Evolutionary conservation across 208 protist genomes (phyloP).

Genomic region (Trypanosoma rangeli): DNA sequence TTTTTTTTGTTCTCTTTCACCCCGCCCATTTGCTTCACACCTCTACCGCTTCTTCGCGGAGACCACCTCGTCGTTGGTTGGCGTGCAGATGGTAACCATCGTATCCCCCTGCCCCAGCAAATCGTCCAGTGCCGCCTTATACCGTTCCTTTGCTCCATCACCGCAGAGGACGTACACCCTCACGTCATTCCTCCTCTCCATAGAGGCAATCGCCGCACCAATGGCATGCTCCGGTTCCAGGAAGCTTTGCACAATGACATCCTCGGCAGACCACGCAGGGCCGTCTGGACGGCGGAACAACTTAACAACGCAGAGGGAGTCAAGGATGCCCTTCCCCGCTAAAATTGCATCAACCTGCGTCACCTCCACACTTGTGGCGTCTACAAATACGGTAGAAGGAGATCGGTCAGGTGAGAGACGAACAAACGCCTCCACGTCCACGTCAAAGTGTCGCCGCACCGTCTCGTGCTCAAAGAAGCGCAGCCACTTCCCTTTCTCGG

Average conservation of each 20-base stretch:
- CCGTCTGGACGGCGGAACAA: slow-evolving; percentile 23
- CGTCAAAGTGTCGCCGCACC: slow-evolving; percentile 36
- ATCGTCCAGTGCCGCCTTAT: slow-evolving; percentile 13
- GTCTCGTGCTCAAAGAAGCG: slow-evolving; percentile 16
- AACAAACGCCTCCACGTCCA: slow-evolving; percentile 42
- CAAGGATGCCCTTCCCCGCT: slow-evolving; percentile 9
- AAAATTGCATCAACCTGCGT: slow-evolving; percentile 26
- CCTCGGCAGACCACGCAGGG: slow-evolving; percentile 21
- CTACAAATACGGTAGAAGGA: slow-evolving; percentile 34
- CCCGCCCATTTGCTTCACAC: neutral
- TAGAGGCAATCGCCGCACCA: slow-evolving; percentile 25
- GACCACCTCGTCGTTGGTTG: slow-evolving; percentile 20
- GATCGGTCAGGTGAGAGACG: slow-evolving; percentile 20
- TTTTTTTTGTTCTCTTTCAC: neutral
- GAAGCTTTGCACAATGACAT: slow-evolving; percentile 27
- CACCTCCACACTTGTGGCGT: slow-evolving; percentile 39
- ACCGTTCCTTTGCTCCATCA: slow-evolving; percentile 16
- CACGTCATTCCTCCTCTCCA: neutral
- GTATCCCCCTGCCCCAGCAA: slow-evolving; percentile 5
- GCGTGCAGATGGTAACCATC: slow-evolving; percentile 13
- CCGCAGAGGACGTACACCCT: slow-evolving; percentile 28
- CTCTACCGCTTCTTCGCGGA: neutral
- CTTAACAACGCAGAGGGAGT: slow-evolving; percentile 16
- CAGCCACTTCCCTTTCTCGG: slow-evolving; percentile 24
- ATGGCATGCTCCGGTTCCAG: slow-evolving; percentile 32